phyloP scores from a whole-genome alignment of 192 early-diverging fungal genomes.

The Borealophlyctis nickersoniae region DNA sequence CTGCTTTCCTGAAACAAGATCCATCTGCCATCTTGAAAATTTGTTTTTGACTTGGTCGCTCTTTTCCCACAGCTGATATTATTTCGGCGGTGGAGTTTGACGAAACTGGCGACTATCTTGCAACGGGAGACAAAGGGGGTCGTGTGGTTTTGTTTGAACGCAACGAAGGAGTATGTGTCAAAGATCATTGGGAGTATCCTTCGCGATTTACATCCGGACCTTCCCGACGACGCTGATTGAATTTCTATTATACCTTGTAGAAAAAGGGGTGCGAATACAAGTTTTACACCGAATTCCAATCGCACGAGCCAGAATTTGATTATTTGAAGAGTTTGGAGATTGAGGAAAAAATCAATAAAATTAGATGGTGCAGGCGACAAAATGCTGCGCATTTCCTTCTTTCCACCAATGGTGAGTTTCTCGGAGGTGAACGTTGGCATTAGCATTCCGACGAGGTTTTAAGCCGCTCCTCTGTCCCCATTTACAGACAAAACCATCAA shows the following conservation, averaged over 20 bases:
- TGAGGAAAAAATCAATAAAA: constrained; percentile 99
- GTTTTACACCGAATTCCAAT: constrained; percentile 99
- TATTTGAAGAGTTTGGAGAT: constrained; percentile 99
- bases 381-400: constrained; percentile 95
- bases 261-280: constrained; percentile 99
- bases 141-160: constrained; percentile 98
- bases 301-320: constrained; percentile 99
- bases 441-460: no score
- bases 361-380: constrained; percentile 96
- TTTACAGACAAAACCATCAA: constrained; percentile 95
- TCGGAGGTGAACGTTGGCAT: neutral
- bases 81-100: constrained; percentile 99
- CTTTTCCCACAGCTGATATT: constrained; percentile 99
- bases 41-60: no score
- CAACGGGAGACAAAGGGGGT: constrained; percentile 96
- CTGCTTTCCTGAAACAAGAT: no score
- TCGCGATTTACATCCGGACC: no score
- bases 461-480: neutral
- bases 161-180: constrained; percentile 83
- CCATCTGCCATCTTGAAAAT: no score
- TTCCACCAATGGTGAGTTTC: constrained; percentile 82
- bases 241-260: constrained; percentile 48
- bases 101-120: constrained; percentile 92
- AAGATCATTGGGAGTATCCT: no score
- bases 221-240: neutral